Base-by-base conservation (phyloP, 257 asterid genomes). In the Buddleja alternifolia region DNA sequence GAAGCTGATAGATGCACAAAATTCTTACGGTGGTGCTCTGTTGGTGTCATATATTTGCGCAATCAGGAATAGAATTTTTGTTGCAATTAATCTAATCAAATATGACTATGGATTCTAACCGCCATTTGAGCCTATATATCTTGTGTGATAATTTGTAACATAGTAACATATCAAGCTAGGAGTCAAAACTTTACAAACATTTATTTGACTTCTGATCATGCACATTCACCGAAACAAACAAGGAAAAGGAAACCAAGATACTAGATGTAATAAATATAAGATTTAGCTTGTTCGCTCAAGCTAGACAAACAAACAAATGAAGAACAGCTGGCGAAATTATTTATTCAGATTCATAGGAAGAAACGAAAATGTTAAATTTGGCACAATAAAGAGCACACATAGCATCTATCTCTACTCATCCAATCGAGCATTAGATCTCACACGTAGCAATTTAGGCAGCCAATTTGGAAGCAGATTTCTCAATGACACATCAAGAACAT, bases 271-370 rank as follows among this genome's bases (percentile, higher is more conserved):
- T 7, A 16, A 36, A 11, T 9, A 20, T 25, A 68, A 4, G 23
- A 42, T 12, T 41, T 45, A 51, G 40, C 52, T 52, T 44, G 36
- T 10, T 42, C 7, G 45, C 60, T 21, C 17, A 6, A 52, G 66
- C 55, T 29, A 61, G 48, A 40, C 32, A 42, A 61, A 53, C 50
- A 39, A 66, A 60, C 36, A 42, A 60, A 41, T 41, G 16, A 8
- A 19, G 32, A 72, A 37, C n/a, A 20, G 14, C 8, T 41, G 0
- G 20, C 15, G 10, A 60, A 34, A 32, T 42, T 19, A 12, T 29
- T 3, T 44, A 45, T 64, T 46, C 53, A 16, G 39, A 37, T 9
- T 60, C 40, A 44, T 25, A 57, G 17, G 4, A 16, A 29, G 34
- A 29, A 29, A 29, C 3, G 5, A 29, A 29, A 29, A 29, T 1